Evolutionary conservation across 345 rosid genomes (phyloP).

Genomic region (Boechera stricta): DNA sequence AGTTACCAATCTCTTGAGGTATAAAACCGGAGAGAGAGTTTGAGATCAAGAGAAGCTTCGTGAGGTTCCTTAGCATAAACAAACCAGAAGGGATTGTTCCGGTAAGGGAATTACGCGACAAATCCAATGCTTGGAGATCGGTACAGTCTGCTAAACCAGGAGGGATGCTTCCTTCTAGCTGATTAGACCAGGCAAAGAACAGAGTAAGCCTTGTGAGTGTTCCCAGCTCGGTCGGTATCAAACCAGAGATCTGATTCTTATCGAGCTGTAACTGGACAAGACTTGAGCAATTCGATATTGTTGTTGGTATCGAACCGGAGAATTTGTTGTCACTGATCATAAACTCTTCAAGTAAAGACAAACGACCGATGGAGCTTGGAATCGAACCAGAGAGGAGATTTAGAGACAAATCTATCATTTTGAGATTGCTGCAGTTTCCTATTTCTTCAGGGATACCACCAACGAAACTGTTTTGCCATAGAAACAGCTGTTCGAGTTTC

Average conservation of each 20-base stretch:
- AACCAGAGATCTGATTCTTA: constrained; percentile 79
- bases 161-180: constrained; percentile 95
- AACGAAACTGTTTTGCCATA: constrained; percentile 82
- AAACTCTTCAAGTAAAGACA: constrained; percentile 71
- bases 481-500: constrained; percentile 69
- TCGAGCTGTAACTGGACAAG: constrained; percentile 84
- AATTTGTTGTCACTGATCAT: constrained; percentile 89
- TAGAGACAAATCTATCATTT: constrained; percentile 76
- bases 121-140: constrained; percentile 74
- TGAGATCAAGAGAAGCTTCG: constrained; percentile 74
- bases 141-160: constrained; percentile 62
- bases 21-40: constrained; percentile 75
- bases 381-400: constrained; percentile 83
- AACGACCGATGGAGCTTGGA: constrained; percentile 66
- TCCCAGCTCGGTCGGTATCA: constrained; percentile 82
- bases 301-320: constrained; percentile 81
- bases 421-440: constrained; percentile 76
- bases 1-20: constrained; percentile 74
- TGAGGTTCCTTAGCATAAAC: constrained; percentile 77
- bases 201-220: constrained; percentile 63
- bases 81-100: constrained; percentile 77
- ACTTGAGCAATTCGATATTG: constrained; percentile 65
- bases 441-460: constrained; percentile 88
- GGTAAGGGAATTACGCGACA: constrained; percentile 82
- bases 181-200: constrained; percentile 91